A percentile compares a stretch with the other conserved stretches of the same genome.
Conservation (phyloP, 805 yeast species). For the Teunomyces kruisii region DNA sequence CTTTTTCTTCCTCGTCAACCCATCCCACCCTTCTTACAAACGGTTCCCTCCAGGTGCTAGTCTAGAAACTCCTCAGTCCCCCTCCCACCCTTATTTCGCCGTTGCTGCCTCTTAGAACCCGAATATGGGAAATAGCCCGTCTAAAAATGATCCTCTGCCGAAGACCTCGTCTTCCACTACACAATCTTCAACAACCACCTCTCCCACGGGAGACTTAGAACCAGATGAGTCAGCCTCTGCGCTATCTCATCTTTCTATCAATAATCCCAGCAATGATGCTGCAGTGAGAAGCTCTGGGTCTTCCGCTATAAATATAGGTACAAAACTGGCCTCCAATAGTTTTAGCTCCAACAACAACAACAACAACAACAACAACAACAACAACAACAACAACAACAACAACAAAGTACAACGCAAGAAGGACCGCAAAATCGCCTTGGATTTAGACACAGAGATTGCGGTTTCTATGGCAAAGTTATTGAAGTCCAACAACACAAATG, state of each 20-base stretch:
- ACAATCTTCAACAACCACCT: slow-evolving; percentile 22
- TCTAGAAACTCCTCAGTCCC: background rate
- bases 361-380: slow-evolving; percentile 10
- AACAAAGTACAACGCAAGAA: slow-evolving; percentile 5
- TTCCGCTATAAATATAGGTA: slow-evolving; percentile 13
- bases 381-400: slow-evolving; percentile 8
- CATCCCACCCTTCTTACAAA: background rate
- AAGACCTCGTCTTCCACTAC: slow-evolving; percentile 31
- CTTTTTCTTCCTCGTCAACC: background rate
- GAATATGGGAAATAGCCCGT: slow-evolving; percentile 67
- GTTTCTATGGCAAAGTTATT: slow-evolving; percentile 46
- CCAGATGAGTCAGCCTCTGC: slow-evolving; percentile 43
- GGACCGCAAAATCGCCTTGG: slow-evolving; percentile 10
- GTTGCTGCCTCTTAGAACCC: background rate
- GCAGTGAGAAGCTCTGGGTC: slow-evolving; percentile 7
- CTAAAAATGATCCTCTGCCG: slow-evolving; percentile 51
- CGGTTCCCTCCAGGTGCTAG: background rate
- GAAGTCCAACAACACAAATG: slow-evolving; percentile 7
- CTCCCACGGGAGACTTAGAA: slow-evolving; percentile 36
- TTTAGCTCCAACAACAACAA: slow-evolving; percentile 8
- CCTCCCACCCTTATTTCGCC: background rate
- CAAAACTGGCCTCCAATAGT: slow-evolving; percentile 6
- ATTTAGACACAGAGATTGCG: slow-evolving; percentile 43
- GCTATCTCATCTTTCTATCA: slow-evolving; percentile 31
- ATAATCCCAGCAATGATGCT: slow-evolving; percentile 4